Evolutionary conservation across 2,329 filamentous ascomycete genomes (phyloP), one percentile per base, ranked within the genome.

Genomic region (Botrytis pseudocinerea): DNA sequence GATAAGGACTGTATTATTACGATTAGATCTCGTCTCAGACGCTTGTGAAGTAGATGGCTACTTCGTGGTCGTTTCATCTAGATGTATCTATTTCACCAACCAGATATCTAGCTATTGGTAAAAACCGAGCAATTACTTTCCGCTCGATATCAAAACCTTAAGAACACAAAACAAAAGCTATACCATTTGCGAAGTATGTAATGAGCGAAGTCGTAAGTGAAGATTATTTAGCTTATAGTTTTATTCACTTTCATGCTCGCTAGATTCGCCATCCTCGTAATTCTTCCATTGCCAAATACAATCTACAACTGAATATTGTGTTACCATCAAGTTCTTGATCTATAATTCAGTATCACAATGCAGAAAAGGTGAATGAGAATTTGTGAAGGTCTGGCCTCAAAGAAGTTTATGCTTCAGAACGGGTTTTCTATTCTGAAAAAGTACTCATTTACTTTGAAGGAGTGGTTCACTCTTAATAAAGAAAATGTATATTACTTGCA

Each of bases 1-100:
- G 1, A 28, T 8, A 2, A 28, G 8, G 28, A 12, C 1, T n/a
- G 12, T 28, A 3, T 54, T 7, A 18, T 7, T 25, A 3, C 0
- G 6, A 44, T 54, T 8, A 18, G 6, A 54, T 28, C 14, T 28
- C 5, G 5, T 28, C 25, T 28, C n/a, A 54, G 8, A 54, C 1
- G 2, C 12, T 28, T 28, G 0, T 8, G 5, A 54, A 28, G 25
- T 54, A 5, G 16, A 54, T 16, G 51, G 51, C 14, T 54, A 28
- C 12, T 54, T 54, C 25, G 2, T 28, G n/a, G 1, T 6, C 14
- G 5, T 18, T 18, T 1, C 14, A 54, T 28, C 18, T 54, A 28
- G 14, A 28, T 54, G 5, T 28, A 12, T 18, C 51, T 18, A 54
- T 54, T 7, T 8, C 14, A 54, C 6, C 14, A 54, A 28, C 12